Evolutionary conservation across 345 rosid genomes (phyloP).

Genomic region (Brassica napus): DNA sequence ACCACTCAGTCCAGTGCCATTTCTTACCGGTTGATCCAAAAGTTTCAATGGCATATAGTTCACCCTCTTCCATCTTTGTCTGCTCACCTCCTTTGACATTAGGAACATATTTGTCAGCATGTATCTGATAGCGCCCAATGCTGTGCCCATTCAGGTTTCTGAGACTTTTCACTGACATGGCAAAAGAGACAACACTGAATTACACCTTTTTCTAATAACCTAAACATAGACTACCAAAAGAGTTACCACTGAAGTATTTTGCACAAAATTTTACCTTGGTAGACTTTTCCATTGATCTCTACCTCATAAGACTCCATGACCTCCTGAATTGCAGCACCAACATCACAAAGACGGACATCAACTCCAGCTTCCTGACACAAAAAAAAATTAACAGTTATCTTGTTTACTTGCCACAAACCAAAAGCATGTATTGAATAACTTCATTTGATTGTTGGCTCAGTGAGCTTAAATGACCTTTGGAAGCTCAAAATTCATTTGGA

Average conservation of each 20-base stretch:
- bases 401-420: neutral
- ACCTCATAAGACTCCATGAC: constrained; percentile 1
- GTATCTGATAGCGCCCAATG: constrained; percentile 83
- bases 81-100: constrained; percentile 95
- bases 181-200: constrained; percentile 13
- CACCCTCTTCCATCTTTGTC: constrained; percentile 99
- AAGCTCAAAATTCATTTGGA: neutral
- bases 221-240: neutral
- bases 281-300: constrained; percentile 47
- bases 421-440: neutral
- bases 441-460: neutral
- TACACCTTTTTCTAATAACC: neutral
- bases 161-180: constrained; percentile 69
- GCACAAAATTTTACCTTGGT: constrained; percentile 55
- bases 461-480: neutral
- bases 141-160: constrained; percentile 90
- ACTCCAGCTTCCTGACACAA: constrained; percentile 52
- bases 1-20: neutral
- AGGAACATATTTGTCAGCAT: constrained; percentile 95
- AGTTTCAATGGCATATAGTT: constrained; percentile 90
- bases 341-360: neutral
- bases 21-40: constrained; percentile 85
- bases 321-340: neutral
- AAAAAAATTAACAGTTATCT: neutral
- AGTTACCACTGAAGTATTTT: neutral